phyloP scores from a whole-genome alignment of 768 basidiomycete genomes.

The Podaxis rugospora region DNA sequence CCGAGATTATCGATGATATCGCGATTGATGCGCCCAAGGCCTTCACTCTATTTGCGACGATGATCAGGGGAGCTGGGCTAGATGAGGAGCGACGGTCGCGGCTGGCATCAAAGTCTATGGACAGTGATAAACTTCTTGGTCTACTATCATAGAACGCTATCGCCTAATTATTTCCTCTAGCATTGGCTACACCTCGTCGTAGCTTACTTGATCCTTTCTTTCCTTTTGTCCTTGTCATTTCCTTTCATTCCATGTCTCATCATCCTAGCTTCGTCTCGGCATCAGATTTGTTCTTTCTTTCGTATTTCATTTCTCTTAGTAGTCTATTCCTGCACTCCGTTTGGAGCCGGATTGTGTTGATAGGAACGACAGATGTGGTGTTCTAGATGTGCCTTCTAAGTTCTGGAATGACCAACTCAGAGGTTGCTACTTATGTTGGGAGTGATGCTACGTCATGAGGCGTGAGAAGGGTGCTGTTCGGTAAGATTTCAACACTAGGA shows the following conservation, averaged over 20 bases:
- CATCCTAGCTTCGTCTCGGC: constrained; percentile 1
- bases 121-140: constrained; percentile 54
- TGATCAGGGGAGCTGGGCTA: constrained; percentile 68
- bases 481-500: neutral
- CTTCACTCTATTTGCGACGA: constrained; percentile 65
- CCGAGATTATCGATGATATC: constrained; percentile 83
- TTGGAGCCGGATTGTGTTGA: constrained; percentile 1
- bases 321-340: constrained; percentile 3
- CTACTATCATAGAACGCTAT: constrained; percentile 45
- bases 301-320: neutral
- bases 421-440: neutral
- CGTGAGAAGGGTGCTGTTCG: neutral
- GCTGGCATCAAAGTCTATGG: constrained; percentile 58
- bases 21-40: constrained; percentile 90
- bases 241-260: neutral
- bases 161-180: constrained; percentile 7
- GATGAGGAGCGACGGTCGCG: constrained; percentile 54
- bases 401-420: neutral
- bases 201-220: constrained; percentile 12
- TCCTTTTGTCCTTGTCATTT: constrained; percentile 12
- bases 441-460: neutral
- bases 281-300: constrained; percentile 1
- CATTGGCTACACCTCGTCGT: constrained; percentile 8
- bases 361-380: constrained; percentile 6
- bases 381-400: constrained; percentile 1